Evolutionary conservation across 2,329 filamentous ascomycete species (phyloP).

Genomic region (Epichloe gansuensis): DNA sequence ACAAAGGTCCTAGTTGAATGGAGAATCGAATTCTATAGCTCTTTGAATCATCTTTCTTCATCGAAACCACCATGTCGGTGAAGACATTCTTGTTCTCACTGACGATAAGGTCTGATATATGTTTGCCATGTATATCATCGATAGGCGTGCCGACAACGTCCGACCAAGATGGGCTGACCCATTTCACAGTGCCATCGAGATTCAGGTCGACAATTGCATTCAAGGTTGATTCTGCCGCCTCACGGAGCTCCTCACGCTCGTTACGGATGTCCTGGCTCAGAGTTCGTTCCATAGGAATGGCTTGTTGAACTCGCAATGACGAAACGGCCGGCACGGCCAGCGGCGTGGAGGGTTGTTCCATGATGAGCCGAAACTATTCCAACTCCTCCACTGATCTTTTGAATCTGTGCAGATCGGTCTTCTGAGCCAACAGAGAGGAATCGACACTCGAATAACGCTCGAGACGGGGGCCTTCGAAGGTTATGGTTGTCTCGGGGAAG

Average conservation of each 20-base stretch:
- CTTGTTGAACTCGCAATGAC: conserved; percentile 37
- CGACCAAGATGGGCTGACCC: conserved; percentile 93
- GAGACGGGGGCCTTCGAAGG: not conserved
- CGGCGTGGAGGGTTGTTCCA: conserved; percentile 27
- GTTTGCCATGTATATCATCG: conserved; percentile 59
- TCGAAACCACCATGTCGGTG: conserved; percentile 69
- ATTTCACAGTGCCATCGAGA: conserved; percentile 79
- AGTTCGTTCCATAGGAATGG: conserved; percentile 47
- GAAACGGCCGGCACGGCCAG: conserved; percentile 42
- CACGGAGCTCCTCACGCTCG: conserved; percentile 84
- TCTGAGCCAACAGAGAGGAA: not conserved
- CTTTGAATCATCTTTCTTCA: conserved; percentile 85
- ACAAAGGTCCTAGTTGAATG: conserved; percentile 56
- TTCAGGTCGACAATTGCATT: conserved; percentile 94
- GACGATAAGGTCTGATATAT: conserved; percentile 70
- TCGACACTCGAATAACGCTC: not conserved
- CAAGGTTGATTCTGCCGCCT: conserved; percentile 89
- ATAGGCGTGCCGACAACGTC: conserved; percentile 77
- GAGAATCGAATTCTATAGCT: conserved; percentile 83
- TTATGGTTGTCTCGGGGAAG: conserved; percentile 8
- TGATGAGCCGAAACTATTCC: conserved; percentile 12
- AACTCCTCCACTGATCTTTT: not conserved
- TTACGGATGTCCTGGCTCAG: conserved; percentile 85
- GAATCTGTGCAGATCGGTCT: not conserved
- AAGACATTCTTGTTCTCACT: conserved; percentile 71